Base-by-base conservation (phyloP, 2,329 filamentous ascomycete genomes). In the Hyphodiscus sp. region DNA sequence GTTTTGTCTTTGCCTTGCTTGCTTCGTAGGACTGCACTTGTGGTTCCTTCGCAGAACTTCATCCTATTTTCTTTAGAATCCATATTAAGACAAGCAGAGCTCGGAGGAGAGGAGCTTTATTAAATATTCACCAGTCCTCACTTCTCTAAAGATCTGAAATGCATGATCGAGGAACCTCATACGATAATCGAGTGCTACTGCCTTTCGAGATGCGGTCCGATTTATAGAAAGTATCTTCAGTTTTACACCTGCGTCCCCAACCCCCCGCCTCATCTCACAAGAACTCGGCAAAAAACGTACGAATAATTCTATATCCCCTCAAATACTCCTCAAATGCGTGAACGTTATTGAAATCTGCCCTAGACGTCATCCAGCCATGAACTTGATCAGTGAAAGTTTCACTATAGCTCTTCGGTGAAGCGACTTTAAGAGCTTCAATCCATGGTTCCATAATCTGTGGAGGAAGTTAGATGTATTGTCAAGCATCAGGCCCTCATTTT, bases 341-440 rank as follows among this genome's bases (percentile, higher is more conserved):
- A 47, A 74, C 70, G 46, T 85, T 72, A 33, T 75, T 72, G 29
- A 88, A 70, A 63, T 87, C 72, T 0, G 78, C 59, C 41, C 59
- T 58, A 1, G 85, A 84, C 1, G 81, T 82, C 85, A 88, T 89
- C 83, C 84, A 89, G 45, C 85, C 85, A 69, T 89, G 85, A 65
- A 83, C 77, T 75, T 86, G 85, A 63, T 82, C 82, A 20, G 64
- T 62, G 63, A 86, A 88, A n/a, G 68, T 82, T 73, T 88, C 83
- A 50, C 86, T 77, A 58, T 83, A 76, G 63, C 82, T 81, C 54
- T 78, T 70, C 20, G 46, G 45, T 42, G 44, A 59, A 10, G n/a
- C 66, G 41, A 65, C 69, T 38, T 68, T 65, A 19, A 80, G 59
- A 2, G 71, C 66, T 47, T 71, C 61, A 1, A 72, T 77, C 26